These are phyloP conservation scores for Sporisorium graminicola DNA, from an alignment of 1,284 basidiomycete species.

Conservation along the genomic window DNA sequence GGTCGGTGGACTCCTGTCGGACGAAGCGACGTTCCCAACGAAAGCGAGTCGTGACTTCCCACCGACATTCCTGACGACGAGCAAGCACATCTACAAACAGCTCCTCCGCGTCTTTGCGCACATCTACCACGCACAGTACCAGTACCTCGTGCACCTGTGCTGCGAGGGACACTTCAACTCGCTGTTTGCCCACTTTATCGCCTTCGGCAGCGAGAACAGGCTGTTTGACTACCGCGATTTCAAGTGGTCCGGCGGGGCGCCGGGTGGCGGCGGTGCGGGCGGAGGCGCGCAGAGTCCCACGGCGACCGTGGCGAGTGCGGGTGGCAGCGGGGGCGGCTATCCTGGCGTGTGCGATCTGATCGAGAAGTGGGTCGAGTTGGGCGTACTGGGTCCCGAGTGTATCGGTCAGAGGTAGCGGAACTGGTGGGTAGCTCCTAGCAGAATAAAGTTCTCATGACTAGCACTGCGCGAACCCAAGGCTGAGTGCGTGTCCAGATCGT, in stretches of 20 bases:
- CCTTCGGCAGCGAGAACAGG: slow-evolving; percentile 86
- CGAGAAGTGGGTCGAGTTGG: slow-evolving; percentile 89
- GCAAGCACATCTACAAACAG: slow-evolving; percentile 96
- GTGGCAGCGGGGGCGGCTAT: slow-evolving; percentile 29
- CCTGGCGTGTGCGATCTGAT: slow-evolving; percentile 84
- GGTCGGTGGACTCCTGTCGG: slow-evolving; percentile 93
- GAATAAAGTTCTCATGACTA: too few species aligned
- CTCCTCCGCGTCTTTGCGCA: slow-evolving; percentile 97
- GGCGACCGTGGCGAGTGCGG: slow-evolving; percentile 69
- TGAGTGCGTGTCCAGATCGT: too few species aligned
- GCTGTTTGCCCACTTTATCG: slow-evolving; percentile 96
- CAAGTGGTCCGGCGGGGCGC: slow-evolving; percentile 72
- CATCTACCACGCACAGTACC: slow-evolving; percentile 95
- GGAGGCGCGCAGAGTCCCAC: background rate
- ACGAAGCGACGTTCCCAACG: slow-evolving; percentile 93
- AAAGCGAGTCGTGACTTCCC: slow-evolving; percentile 95
- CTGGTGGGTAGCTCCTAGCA: too few species aligned
- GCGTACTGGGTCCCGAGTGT: slow-evolving; percentile 74
- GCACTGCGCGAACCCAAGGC: too few species aligned
- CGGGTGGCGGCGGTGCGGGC: slow-evolving; percentile 1
- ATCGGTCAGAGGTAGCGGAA: slow-evolving; percentile 36
- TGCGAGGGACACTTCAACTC: slow-evolving; percentile 97
- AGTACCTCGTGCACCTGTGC: slow-evolving; percentile 88
- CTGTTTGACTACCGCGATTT: slow-evolving; percentile 80
- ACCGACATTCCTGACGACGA: slow-evolving; percentile 86